Evolutionary conservation across 1,139 yeast species (phyloP).

Genomic region (Nematodospora anomalae): DNA sequence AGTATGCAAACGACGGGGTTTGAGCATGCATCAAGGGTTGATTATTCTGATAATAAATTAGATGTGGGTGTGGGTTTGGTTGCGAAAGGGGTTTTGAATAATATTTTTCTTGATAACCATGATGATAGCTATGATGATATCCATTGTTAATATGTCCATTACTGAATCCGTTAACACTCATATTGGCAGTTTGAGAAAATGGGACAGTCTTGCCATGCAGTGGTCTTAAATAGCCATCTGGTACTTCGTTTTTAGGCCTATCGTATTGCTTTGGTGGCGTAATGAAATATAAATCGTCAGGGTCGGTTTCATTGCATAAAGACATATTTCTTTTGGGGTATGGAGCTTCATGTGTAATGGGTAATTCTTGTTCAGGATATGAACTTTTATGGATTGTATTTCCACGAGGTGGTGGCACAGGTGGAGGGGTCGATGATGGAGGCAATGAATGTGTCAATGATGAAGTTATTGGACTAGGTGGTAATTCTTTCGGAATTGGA

Average conservation of each 20-base stretch:
- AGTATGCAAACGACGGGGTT: slow-evolving; percentile 2
- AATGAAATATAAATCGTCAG: slow-evolving; percentile 6
- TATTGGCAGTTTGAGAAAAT: not conserved
- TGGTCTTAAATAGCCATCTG: slow-evolving; percentile 9
- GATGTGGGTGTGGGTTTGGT: slow-evolving; percentile 3
- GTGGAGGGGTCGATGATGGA: slow-evolving; percentile 8
- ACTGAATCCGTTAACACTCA: not conserved
- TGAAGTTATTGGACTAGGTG: too few species aligned
- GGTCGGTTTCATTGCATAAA: slow-evolving; percentile 2
- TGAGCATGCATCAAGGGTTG: not conserved
- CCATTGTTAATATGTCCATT: slow-evolving; percentile 3
- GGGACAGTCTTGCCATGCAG: slow-evolving; percentile 4
- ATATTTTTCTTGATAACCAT: not conserved
- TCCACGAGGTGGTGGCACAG: slow-evolving; percentile 7
- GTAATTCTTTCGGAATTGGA: slow-evolving; percentile 7
- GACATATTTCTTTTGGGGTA: slow-evolving; percentile 3
- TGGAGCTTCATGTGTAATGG: not conserved
- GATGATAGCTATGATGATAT: not conserved
- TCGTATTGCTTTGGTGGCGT: slow-evolving; percentile 1
- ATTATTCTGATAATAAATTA: not conserved
- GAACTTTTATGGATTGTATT: slow-evolving; percentile 3
- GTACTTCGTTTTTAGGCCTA: slow-evolving; percentile 7
- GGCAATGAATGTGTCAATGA: not conserved
- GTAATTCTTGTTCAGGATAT: slow-evolving; percentile 1
- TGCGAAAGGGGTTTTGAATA: not conserved